Conservation (phyloP, 2,329 filamentous ascomycete species). For the Cadophora sp. region DNA sequence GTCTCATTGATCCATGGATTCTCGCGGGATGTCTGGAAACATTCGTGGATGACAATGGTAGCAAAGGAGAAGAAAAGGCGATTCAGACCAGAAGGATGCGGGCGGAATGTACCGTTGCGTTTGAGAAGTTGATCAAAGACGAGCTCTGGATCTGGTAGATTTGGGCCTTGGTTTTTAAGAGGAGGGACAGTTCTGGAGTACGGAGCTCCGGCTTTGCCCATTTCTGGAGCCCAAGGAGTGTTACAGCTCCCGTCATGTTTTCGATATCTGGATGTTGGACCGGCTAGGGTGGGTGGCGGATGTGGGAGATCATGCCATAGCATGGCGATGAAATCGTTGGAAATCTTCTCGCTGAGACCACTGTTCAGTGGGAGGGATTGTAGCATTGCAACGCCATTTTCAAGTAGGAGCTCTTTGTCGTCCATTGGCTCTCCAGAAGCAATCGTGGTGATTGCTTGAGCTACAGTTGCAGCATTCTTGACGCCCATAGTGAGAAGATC, state of each 20-base stretch:
- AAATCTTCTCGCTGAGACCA: conserved; percentile 53
- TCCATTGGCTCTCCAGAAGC: conserved; percentile 54
- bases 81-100: conserved; percentile 54
- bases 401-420: conserved; percentile 55
- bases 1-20: conserved; percentile 54
- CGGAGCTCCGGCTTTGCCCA: conserved; percentile 58
- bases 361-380: conserved; percentile 57
- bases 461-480: conserved; percentile 50
- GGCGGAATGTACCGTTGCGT: conserved; percentile 49
- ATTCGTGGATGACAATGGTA: conserved; percentile 56
- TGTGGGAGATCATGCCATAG: conserved; percentile 60
- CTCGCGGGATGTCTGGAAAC: conserved; percentile 51
- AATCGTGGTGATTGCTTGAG: conserved; percentile 50
- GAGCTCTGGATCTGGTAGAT: conserved; percentile 55
- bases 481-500: conserved; percentile 49
- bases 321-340: conserved; percentile 59
- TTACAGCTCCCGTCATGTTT: conserved; percentile 54
- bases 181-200: conserved; percentile 54
- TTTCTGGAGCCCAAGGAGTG: conserved; percentile 56
- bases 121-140: conserved; percentile 54
- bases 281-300: conserved; percentile 54
- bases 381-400: conserved; percentile 59
- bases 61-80: conserved; percentile 56
- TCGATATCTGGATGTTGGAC: conserved; percentile 53
- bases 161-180: conserved; percentile 56